These are phyloP conservation scores for Apophysomyces trapeziformis DNA, from an alignment of 371 early-diverging fungal species.

Conservation along the genomic window DNA sequence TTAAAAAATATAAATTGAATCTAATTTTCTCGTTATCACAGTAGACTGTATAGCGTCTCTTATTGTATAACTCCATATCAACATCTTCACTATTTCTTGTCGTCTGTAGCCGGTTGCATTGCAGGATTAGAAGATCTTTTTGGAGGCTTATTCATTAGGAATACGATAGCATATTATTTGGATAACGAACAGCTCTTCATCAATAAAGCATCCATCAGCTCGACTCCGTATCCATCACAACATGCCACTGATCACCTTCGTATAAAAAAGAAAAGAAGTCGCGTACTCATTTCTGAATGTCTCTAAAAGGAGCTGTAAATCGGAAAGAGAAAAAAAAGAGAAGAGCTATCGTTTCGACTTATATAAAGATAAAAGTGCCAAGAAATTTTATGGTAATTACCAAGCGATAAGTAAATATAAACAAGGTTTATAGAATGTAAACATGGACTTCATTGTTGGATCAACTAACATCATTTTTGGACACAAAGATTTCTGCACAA, in stretches of 20 bases:
- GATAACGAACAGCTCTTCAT: conserved; percentile 16
- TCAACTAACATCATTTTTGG: too few species aligned
- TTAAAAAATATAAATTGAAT: too few species aligned
- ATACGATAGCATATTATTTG: neutral
- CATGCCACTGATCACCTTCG: conserved; percentile 13
- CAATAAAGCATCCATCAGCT: conserved; percentile 25
- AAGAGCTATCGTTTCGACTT: too few species aligned
- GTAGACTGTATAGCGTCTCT: neutral
- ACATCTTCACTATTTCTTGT: neutral
- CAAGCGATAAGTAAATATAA: too few species aligned
- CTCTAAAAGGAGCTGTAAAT: conserved; percentile 13
- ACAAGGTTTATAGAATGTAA: too few species aligned
- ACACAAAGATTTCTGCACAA: too few species aligned
- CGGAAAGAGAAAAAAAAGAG: neutral
- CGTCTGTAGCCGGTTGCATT: too few species aligned
- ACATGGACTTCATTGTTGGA: too few species aligned
- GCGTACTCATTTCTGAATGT: neutral
- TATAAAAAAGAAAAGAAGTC: too few species aligned
- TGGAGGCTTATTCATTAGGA: conserved; percentile 21
- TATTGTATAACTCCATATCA: conserved; percentile 6
- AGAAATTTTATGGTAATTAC: too few species aligned
- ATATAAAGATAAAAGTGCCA: too few species aligned
- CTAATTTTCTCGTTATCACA: neutral
- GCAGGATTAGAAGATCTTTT: conserved; percentile 11
- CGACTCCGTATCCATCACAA: conserved; percentile 19